Percentiles rank a stretch among this genome's conserved stretches.
Conservation (phyloP, 2,329 filamentous ascomycete species). For the Cladosporium oxysporum region DNA sequence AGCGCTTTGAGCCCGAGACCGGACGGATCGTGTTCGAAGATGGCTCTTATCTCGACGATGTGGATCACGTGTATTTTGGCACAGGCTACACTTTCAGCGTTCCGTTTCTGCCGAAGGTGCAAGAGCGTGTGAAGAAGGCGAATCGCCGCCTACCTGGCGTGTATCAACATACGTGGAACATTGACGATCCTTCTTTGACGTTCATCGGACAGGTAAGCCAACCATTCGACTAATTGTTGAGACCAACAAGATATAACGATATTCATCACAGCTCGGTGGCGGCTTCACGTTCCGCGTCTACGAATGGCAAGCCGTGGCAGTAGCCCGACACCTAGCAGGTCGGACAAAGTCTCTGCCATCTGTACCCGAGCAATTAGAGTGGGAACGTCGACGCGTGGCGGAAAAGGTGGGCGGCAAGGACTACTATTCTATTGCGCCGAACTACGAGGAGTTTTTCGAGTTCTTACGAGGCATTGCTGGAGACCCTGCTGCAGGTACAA, state of each 20-base stretch:
- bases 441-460: not conserved
- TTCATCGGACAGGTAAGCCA: not conserved
- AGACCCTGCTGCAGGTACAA: not conserved
- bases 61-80: not conserved
- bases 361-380: not conserved
- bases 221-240: not conserved
- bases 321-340: not conserved
- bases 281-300: not conserved
- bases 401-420: not conserved
- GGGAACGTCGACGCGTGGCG: not conserved
- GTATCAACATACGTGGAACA: not conserved
- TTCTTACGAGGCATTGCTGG: not conserved
- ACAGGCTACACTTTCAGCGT: not conserved
- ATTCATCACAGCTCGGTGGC: not conserved
- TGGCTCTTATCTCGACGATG: not conserved
- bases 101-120: not conserved
- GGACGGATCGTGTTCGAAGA: not conserved
- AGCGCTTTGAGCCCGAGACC: not conserved
- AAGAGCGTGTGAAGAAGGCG: not conserved
- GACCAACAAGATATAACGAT: not conserved
- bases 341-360: not conserved
- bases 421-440: not conserved
- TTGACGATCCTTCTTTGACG: not conserved
- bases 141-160: not conserved
- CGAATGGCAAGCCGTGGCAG: slow-evolving; percentile 1